phyloP scores from a whole-genome alignment of 345 rosid species.

The Anastatica hierochuntica region DNA sequence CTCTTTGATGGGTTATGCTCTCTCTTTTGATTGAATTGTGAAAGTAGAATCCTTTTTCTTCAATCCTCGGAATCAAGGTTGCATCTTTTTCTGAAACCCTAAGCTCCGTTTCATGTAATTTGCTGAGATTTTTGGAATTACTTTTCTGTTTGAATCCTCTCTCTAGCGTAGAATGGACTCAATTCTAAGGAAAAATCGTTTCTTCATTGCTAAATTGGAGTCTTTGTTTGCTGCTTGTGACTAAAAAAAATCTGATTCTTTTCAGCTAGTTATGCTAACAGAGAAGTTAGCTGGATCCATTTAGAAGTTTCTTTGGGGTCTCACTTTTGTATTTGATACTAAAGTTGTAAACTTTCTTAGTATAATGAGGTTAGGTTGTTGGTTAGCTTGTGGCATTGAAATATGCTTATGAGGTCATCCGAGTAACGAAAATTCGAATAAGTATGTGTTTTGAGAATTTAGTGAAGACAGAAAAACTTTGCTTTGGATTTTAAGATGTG shows the following conservation, averaged over 20 bases:
- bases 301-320: too few species aligned
- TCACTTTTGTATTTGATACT: too few species aligned
- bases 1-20: neutral
- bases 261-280: neutral
- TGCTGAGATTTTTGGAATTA: too few species aligned
- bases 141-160: too few species aligned
- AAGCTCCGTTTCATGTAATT: too few species aligned
- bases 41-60: constrained; percentile 8
- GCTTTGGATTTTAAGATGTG: too few species aligned
- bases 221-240: neutral
- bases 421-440: neutral
- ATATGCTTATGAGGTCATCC: neutral
- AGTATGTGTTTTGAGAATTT: neutral
- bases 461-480: neutral
- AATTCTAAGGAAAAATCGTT: neutral
- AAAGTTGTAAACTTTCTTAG: too few species aligned
- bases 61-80: neutral
- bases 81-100: too few species aligned
- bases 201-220: neutral
- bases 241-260: too few species aligned
- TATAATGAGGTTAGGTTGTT: too few species aligned
- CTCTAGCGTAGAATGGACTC: neutral
- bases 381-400: too few species aligned
- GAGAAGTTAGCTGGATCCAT: too few species aligned
- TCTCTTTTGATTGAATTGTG: neutral